Evolutionary conservation across 768 basidiomycete genomes (phyloP), one percentile per base, ranked within the genome.

Genomic region (Termitomyces sp.): DNA sequence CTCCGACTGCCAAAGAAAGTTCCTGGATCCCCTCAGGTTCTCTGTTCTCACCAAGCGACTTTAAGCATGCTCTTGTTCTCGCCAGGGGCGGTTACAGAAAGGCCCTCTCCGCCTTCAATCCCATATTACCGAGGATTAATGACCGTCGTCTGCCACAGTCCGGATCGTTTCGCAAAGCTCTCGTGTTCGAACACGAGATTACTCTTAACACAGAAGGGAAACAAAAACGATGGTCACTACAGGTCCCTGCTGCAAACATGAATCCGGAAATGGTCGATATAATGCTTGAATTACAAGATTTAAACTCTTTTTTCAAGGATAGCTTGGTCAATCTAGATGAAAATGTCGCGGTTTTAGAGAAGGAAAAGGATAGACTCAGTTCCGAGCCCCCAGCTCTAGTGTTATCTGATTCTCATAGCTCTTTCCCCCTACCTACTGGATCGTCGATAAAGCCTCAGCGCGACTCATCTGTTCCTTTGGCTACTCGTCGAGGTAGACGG

Each of bases 331-430:
- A 66, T 38, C 45, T 61, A 36, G 63, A 70, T 43, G 51, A 66
- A 25, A 60, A 64, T 40, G 62, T 61, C 37, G 47, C 43, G 25
- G 60, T 60, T 34, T 37, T 65, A 31, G 56, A 52, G 31, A 58
- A 69, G 59, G 62, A 63, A 60, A 68, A 65, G 60, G 60, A 59
- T 50, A 60, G 59, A 38, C 63, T 70, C 34, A 62, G 71, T 36
- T 74, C 43, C 2, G 47, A 56, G 15, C 60, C 77, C n/a, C 76
- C 76, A 6, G 71, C 76, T 17, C 68, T 81, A 15, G 73, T 77
- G 34, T 67, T 80, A 45, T 80, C 80, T n/a, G 74, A 78, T 59
- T 80, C 80, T 47, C 73, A 77, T 51, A 72, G 66, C 52, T 69
- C 76, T 2, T 65, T 79, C 43, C 75, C 79, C 7, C 66, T 79